phyloP scores from a whole-genome alignment of 2,329 filamentous ascomycete species.

The Aspergillus floridensis region DNA sequence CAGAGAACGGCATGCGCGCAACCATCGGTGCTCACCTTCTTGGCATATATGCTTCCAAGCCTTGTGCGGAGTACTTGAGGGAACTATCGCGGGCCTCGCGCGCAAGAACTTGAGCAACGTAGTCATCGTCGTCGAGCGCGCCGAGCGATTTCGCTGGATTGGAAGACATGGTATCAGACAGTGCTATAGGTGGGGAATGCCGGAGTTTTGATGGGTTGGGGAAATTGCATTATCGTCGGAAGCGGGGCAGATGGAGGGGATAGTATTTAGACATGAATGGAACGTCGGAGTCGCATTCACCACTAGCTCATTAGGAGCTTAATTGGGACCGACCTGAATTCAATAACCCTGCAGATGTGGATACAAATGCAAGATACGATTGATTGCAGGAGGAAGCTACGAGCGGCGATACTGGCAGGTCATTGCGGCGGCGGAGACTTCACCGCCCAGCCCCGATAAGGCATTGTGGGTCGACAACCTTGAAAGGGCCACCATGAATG shows the following conservation, averaged over 20 bases:
- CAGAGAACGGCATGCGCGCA: not conserved
- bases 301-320: not conserved
- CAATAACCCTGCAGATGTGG: not conserved
- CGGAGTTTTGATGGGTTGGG: not conserved
- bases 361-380: not conserved
- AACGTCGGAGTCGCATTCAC: not conserved
- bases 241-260: not conserved
- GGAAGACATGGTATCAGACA: constrained; percentile 26
- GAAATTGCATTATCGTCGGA: not conserved
- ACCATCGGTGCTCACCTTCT: constrained; percentile 45
- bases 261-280: not conserved
- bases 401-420: not conserved
- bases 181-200: not conserved
- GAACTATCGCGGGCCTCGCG: constrained; percentile 75
- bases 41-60: constrained; percentile 65
- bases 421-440: not conserved
- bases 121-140: constrained; percentile 50
- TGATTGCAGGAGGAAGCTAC: not conserved
- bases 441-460: constrained; percentile 15
- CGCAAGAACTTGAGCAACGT: constrained; percentile 74
- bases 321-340: not conserved
- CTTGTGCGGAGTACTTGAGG: constrained; percentile 70
- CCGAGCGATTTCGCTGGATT: constrained; percentile 37
- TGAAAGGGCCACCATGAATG: not conserved
- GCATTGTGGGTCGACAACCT: constrained; percentile 7